Evolutionary conservation across 2,329 filamentous ascomycete genomes (phyloP), one percentile per base, ranked within the genome.

Genomic region (Xylariaceae sp.): DNA sequence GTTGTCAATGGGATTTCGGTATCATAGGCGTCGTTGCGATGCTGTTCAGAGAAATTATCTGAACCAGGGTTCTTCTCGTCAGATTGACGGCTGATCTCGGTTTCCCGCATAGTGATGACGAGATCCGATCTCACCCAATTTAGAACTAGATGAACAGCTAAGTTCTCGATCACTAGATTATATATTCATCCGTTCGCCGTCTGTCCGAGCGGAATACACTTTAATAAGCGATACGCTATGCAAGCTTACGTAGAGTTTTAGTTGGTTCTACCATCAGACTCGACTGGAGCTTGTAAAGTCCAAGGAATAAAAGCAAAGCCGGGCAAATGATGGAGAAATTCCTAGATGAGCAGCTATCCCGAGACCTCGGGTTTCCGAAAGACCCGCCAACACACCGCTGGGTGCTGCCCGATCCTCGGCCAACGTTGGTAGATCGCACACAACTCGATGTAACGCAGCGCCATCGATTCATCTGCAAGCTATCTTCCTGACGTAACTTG

Each of bases 1-100:
- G 23, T 33, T 8, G 40, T 13, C 6, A 36, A 16, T 30, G 8
- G 11, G 21, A 9, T 26, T 24, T 23, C 15, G 29, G 24, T 7
- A 15, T 26, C 33, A 7, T 11, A 33, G 30, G n/a, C 2, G 44
- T 15, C 32, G 21, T 30, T 24, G 7, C 11, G 9, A 35, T 29
- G 24, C 27, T 29, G 45, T 11, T 4, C 26, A 3, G 5, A 16
- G 21, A 16, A 3, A 18, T 33, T 18, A n/a, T 37, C 16, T 13
- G 18, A 11, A 39, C 46, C 39, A 50, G 42, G 27, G 45, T 40
- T 53, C 27, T 18, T n/a, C 26, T 24, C 32, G 33, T 45, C n/a
- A 16, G 13, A 6, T 42, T 43, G 54, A 40, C n/a, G 30, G 27
- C 27, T 24, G 15, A 16, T 11, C 21, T 29, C 35, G 45, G 35